phyloP scores from a whole-genome alignment of 208 protist genomes.

The Trypanosoma grayi region DNA sequence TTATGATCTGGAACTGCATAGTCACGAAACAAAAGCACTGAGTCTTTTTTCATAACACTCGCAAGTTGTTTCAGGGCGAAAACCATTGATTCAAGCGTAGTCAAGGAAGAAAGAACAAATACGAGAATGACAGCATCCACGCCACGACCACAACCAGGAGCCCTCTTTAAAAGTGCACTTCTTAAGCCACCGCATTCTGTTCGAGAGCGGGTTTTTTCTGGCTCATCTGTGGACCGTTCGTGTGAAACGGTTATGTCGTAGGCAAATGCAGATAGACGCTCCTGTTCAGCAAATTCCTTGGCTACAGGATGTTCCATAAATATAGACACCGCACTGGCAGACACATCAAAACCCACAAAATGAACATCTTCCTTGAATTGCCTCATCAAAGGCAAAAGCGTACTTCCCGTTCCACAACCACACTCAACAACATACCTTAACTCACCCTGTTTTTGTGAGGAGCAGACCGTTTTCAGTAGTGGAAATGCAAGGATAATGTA shows the following conservation, averaged over 20 bases:
- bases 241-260: constrained; percentile 29
- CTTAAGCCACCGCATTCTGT: constrained; percentile 19
- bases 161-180: constrained; percentile 16
- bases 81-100: constrained; percentile 53
- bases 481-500: constrained; percentile 79
- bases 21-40: constrained; percentile 68
- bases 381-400: constrained; percentile 61
- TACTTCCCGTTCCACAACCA: constrained; percentile 76
- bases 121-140: constrained; percentile 63
- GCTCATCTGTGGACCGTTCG: background rate
- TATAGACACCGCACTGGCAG: constrained; percentile 35
- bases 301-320: constrained; percentile 50
- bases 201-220: constrained; percentile 22
- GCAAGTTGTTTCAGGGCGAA: constrained; percentile 39
- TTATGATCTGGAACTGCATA: constrained; percentile 80
- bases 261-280: constrained; percentile 35
- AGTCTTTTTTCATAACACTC: constrained; percentile 38
- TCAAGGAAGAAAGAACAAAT: constrained; percentile 82
- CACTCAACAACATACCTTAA: constrained; percentile 58
- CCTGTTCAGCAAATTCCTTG: constrained; percentile 16
- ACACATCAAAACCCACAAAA: constrained; percentile 75
- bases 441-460: background rate
- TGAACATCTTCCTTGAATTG: constrained; percentile 35
- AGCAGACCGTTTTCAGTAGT: constrained; percentile 36
- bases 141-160: constrained; percentile 11